These are phyloP conservation scores for Penicillium sp. DNA, from an alignment of 2,329 filamentous ascomycete species.

Conservation along the genomic window DNA sequence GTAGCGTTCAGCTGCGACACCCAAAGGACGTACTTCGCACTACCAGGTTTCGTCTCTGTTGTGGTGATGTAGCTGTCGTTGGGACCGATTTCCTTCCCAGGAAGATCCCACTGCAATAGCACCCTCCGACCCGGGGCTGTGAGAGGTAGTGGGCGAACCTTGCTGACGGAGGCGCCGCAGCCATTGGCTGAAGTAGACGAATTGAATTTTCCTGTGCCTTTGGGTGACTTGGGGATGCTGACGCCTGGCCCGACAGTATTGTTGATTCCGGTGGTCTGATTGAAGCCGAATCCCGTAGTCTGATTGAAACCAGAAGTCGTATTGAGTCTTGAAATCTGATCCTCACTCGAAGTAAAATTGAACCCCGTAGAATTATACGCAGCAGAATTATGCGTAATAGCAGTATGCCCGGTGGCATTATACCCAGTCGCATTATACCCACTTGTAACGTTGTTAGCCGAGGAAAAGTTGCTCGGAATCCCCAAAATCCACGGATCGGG, in stretches of 20 bases:
- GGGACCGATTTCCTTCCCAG: slow-evolving; percentile 67
- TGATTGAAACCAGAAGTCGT: slow-evolving; percentile 37
- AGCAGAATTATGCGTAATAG: not conserved
- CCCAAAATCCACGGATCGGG: slow-evolving; percentile 57
- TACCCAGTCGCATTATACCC: not conserved
- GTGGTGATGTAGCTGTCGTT: slow-evolving; percentile 79
- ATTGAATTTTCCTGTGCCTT: slow-evolving; percentile 47
- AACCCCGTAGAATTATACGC: not conserved
- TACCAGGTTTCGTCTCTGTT: slow-evolving; percentile 47
- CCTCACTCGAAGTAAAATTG: not conserved
- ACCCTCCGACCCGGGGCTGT: slow-evolving; percentile 72
- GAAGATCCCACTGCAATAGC: slow-evolving; percentile 68
- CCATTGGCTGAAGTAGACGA: slow-evolving; percentile 39
- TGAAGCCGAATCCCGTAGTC: not conserved
- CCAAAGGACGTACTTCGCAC: slow-evolving; percentile 70
- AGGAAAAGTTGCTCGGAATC: not conserved
- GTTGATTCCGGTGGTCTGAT: slow-evolving; percentile 53
- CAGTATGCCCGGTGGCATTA: not conserved
- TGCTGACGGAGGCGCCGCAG: slow-evolving; percentile 61
- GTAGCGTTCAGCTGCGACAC: slow-evolving; percentile 74
- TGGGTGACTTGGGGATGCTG: slow-evolving; percentile 40
- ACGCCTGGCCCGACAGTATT: slow-evolving; percentile 54
- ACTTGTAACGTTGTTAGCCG: slow-evolving; percentile 52
- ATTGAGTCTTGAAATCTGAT: not conserved
- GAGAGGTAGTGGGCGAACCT: slow-evolving; percentile 63